Conservation (phyloP, 495 filamentous ascomycete genomes). For the Parathielavia appendiculata region DNA sequence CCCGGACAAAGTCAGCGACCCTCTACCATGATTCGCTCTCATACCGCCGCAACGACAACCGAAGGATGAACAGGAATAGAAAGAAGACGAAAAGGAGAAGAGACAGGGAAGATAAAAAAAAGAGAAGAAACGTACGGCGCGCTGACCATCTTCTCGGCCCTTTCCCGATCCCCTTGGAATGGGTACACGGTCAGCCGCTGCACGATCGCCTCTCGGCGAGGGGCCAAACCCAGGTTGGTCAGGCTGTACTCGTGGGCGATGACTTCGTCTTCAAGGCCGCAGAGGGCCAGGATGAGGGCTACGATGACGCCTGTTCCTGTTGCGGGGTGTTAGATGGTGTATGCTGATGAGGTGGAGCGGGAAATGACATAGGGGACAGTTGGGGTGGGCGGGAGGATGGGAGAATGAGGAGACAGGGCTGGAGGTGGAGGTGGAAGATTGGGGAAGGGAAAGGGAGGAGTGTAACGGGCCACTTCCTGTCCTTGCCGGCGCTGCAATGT, state of each 20-base stretch:
- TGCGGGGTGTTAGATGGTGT: neutral
- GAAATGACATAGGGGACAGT: too few relatives aligned
- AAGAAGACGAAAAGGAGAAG: neutral
- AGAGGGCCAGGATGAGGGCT: constrained; percentile 54
- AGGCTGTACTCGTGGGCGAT: constrained; percentile 60
- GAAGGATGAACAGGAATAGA: neutral
- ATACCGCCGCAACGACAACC: too few relatives aligned
- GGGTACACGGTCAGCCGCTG: constrained; percentile 41
- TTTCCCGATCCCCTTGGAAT: constrained; percentile 39
- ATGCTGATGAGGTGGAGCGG: neutral
- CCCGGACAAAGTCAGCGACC: neutral
- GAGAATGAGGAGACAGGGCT: constrained; percentile 31
- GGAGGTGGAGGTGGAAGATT: constrained; percentile 25
- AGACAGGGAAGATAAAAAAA: neutral
- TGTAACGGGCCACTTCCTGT: constrained; percentile 21
- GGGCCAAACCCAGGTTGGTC: constrained; percentile 50
- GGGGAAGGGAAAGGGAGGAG: neutral
- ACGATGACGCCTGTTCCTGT: constrained; percentile 56
- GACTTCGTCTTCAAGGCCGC: constrained; percentile 50
- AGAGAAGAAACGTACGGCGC: constrained; percentile 37
- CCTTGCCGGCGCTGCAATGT: constrained; percentile 38
- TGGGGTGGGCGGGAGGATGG: constrained; percentile 27
- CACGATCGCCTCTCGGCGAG: constrained; percentile 41
- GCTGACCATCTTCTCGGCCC: constrained; percentile 48
- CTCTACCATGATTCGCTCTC: neutral